Evolutionary conservation across 495 filamentous ascomycete genomes (phyloP).

Genomic region (Sphaerosporella brunnea): DNA sequence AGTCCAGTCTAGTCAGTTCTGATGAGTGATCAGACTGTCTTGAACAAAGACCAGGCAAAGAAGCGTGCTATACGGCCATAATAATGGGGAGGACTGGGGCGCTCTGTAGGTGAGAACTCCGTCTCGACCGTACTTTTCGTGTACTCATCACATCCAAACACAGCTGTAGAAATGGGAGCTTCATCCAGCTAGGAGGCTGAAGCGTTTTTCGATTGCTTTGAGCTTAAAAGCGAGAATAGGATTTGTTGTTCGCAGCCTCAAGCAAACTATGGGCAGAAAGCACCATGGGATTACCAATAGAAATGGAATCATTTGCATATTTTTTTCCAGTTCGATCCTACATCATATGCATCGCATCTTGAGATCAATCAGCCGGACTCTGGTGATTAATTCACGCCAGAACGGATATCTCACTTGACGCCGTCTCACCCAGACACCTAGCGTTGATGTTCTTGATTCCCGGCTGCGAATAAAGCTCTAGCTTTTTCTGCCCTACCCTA

Average conservation of each 20-base stretch:
- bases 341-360: too few species aligned
- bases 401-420: too few species aligned
- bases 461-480: slow-evolving; percentile 68
- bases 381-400: too few species aligned
- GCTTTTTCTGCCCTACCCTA: slow-evolving; percentile 64
- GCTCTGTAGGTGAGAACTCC: slow-evolving; percentile 32
- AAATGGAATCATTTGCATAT: too few species aligned
- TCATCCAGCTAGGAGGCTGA: not conserved
- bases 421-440: too few species aligned
- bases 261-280: slow-evolving; percentile 20
- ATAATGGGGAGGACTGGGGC: slow-evolving; percentile 82
- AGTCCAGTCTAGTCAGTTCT: too few species aligned
- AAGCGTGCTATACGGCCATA: slow-evolving; percentile 66
- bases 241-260: slow-evolving; percentile 11
- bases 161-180: slow-evolving; percentile 54
- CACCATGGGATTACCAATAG: too few species aligned
- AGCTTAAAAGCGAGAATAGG: slow-evolving; percentile 18
- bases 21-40: too few species aligned
- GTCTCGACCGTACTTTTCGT: too few species aligned
- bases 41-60: slow-evolving; percentile 73
- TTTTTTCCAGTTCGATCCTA: too few species aligned
- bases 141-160: too few species aligned
- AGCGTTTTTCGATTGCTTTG: slow-evolving; percentile 8
- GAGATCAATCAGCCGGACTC: too few species aligned
- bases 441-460: slow-evolving; percentile 62